phyloP scores from a whole-genome alignment of 1,284 basidiomycete genomes.

The Sporisorium exsertum region DNA sequence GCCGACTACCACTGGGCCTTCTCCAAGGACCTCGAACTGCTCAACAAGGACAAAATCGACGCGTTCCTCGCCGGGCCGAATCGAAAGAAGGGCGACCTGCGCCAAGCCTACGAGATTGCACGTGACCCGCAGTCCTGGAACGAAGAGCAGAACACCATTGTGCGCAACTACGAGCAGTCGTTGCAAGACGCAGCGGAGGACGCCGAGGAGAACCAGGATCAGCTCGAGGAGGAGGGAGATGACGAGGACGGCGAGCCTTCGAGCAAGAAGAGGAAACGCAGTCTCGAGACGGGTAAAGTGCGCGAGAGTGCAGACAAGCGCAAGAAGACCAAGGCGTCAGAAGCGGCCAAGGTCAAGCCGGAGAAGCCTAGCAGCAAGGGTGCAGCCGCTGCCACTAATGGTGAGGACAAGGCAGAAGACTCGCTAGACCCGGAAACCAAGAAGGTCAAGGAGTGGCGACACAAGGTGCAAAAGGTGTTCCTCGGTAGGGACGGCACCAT shows the following conservation, averaged over 20 bases:
- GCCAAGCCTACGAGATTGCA: slow-evolving; percentile 84
- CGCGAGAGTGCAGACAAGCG: slow-evolving; percentile 50
- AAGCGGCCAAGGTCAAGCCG: slow-evolving; percentile 37
- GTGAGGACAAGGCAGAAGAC: slow-evolving; percentile 72
- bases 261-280: slow-evolving; percentile 65
- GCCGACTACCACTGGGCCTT: slow-evolving; percentile 91
- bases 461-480: slow-evolving; percentile 90
- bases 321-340: slow-evolving; percentile 46
- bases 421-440: slow-evolving; percentile 75
- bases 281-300: slow-evolving; percentile 29
- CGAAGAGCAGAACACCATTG: slow-evolving; percentile 56
- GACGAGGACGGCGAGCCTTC: slow-evolving; percentile 76
- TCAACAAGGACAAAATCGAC: slow-evolving; percentile 84
- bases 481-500: slow-evolving; percentile 72
- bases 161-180: slow-evolving; percentile 46
- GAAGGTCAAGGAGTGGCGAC: slow-evolving; percentile 78
- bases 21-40: slow-evolving; percentile 82
- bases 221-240: slow-evolving; percentile 74
- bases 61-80: slow-evolving; percentile 80
- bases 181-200: slow-evolving; percentile 75
- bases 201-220: slow-evolving; percentile 73
- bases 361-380: slow-evolving; percentile 41
- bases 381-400: slow-evolving; percentile 37
- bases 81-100: slow-evolving; percentile 81
- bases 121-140: slow-evolving; percentile 77